Evolutionary conservation across 2,329 filamentous ascomycete species (phyloP), one percentile per base, ranked within the genome.

Genomic region (Gaeumannomyces sp.): DNA sequence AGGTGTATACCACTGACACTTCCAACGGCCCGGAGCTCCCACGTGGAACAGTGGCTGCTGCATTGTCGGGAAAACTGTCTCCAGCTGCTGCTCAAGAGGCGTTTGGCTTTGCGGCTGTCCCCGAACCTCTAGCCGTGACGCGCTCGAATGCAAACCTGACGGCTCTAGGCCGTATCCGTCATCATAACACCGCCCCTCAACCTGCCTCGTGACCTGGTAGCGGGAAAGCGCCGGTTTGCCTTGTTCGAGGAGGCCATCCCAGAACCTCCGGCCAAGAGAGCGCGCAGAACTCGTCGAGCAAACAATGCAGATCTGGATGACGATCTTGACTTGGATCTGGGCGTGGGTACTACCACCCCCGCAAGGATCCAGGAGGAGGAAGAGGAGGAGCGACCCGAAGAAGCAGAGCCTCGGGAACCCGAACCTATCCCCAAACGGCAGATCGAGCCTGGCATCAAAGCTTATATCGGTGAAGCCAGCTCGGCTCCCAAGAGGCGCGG

Each of bases 51-150:
- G 27, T 60, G 53, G 29, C 16, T 31, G 27, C 35, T 50, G 50
- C 27, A 1, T 29, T 58, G 16, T 29, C 57, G 38, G 56, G 62
- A 28, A 35, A 38, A n/a, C 57, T 63, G 27, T 57, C 59, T 10
- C 33, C 56, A 8, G 56, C 33, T 25, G 35, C 62, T 25, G 62
- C 62, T 22, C 38, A 50, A 35, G 33, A 45, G 38, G 57, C 27
- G 6, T 60, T 64, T 16, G 62, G 57, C 2, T 64, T 64, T 53
- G 29, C n/a, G 16, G 31, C 62, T n/a, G 33, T 64, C 27, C 58
- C 58, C 19, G 57, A 59, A 16, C 29, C 62, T 19, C 35, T 64
- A 19, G 56, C 62, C 16, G 56, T 31, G 28, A 64, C 57, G 4
- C 56, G 29, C 25, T 57, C 62, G 10, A 38, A 25, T n/a, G 62